Percentiles rank a stretch among this genome's conserved stretches.
Conservation (phyloP, 257 asterid genomes). For the Salvia hispanica region DNA sequence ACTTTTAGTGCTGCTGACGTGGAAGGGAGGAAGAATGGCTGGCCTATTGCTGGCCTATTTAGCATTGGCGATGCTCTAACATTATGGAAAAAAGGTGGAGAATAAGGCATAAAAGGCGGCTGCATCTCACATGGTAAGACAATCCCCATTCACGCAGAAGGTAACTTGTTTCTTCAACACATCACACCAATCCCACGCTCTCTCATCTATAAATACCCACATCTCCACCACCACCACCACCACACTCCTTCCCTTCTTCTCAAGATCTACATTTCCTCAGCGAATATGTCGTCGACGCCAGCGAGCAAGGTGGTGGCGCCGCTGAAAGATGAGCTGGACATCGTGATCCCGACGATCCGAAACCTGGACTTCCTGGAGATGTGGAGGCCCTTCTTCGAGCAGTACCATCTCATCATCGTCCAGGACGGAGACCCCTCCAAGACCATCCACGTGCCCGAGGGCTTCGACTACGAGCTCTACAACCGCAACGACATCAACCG, state of each 20-base stretch:
- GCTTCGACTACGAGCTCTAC: slow-evolving; percentile 57
- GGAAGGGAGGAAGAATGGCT: too few species aligned
- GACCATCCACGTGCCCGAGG: slow-evolving; percentile 44
- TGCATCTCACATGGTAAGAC: slow-evolving; percentile 15
- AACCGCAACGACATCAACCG: slow-evolving; percentile 52
- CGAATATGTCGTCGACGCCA: slow-evolving; percentile 40
- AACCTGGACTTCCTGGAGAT: slow-evolving; percentile 52
- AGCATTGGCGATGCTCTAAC: too few species aligned
- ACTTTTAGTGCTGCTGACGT: too few species aligned
- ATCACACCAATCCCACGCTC: slow-evolving; percentile 21
- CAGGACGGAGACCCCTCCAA: slow-evolving; percentile 53
- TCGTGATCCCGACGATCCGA: slow-evolving; percentile 51
- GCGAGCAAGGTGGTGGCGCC: slow-evolving; percentile 45
- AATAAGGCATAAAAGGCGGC: slow-evolving; percentile 1
- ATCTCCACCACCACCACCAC: too few species aligned
- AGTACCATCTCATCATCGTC: slow-evolving; percentile 53
- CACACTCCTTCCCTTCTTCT: background rate
- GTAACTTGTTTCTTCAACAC: background rate
- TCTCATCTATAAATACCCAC: background rate
- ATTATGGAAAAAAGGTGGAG: background rate
- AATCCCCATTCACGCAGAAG: background rate
- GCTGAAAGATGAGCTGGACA: slow-evolving; percentile 49
- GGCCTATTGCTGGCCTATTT: too few species aligned
- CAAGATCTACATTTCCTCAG: background rate
- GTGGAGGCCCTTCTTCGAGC: slow-evolving; percentile 54